Conservation (phyloP, 768 basidiomycete species). For the Podaxis rugospora region DNA sequence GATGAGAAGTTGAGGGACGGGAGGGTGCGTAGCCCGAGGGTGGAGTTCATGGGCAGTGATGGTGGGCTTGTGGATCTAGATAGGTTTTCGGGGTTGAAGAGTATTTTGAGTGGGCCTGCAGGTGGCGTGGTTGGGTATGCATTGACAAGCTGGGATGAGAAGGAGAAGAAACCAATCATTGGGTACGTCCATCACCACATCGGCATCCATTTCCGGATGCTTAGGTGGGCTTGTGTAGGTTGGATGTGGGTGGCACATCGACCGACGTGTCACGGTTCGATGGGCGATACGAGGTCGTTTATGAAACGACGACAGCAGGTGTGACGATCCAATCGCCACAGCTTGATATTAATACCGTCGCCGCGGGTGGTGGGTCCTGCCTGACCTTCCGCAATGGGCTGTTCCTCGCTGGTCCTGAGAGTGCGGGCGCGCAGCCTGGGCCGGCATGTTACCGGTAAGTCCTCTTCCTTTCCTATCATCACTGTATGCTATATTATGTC, state of each 20-base stretch:
- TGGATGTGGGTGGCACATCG: constrained; percentile 94
- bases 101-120: constrained; percentile 89
- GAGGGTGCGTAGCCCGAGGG: constrained; percentile 53
- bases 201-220: neutral
- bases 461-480: neutral
- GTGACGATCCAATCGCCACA: constrained; percentile 91
- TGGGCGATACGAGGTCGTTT: constrained; percentile 88
- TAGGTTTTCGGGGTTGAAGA: constrained; percentile 91
- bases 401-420: constrained; percentile 88
- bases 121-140: constrained; percentile 97
- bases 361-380: constrained; percentile 92
- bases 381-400: constrained; percentile 87
- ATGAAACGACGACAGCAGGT: constrained; percentile 94
- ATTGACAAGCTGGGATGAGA: constrained; percentile 83
- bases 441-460: constrained; percentile 83
- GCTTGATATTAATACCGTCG: constrained; percentile 93
- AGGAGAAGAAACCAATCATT: constrained; percentile 70
- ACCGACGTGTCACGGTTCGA: constrained; percentile 94
- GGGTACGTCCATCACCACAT: constrained; percentile 46
- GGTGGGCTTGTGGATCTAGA: constrained; percentile 76
- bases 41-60: constrained; percentile 96
- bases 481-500: neutral
- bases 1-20: constrained; percentile 69
- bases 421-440: constrained; percentile 91
- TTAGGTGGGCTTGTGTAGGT: constrained; percentile 31